Evolutionary conservation across 495 filamentous ascomycete genomes (phyloP).

Genomic region (Rhypophila decipiens): DNA sequence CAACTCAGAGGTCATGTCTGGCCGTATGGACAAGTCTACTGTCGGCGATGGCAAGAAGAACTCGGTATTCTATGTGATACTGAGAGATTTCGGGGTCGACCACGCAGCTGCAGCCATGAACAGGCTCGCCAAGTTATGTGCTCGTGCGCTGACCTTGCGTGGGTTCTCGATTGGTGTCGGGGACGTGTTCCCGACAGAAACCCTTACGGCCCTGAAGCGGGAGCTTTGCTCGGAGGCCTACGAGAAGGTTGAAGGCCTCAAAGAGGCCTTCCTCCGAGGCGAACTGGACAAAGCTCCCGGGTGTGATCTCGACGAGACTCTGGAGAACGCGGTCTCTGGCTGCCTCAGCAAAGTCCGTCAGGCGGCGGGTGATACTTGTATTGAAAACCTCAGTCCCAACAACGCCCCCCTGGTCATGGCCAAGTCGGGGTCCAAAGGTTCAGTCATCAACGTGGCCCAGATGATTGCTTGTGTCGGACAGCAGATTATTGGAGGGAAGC

Average conservation of each 20-base stretch:
- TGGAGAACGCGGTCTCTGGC: conserved; percentile 86
- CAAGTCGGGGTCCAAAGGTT: conserved; percentile 91
- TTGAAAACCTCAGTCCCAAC: conserved; percentile 78
- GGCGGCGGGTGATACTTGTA: conserved; percentile 85
- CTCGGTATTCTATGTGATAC: conserved; percentile 92
- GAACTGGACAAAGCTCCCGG: conserved; percentile 78
- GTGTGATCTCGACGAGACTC: conserved; percentile 82
- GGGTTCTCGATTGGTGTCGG: conserved; percentile 96
- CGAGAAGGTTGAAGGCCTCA: conserved; percentile 74
- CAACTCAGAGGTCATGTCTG: conserved; percentile 97
- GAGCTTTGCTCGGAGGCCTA: conserved; percentile 74
- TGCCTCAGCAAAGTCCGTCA: conserved; percentile 87
- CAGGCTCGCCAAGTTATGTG: conserved; percentile 80
- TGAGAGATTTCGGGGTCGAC: conserved; percentile 88
- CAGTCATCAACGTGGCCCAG: conserved; percentile 95
- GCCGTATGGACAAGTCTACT: conserved; percentile 94
- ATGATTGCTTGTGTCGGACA: conserved; percentile 98
- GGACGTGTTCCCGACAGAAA: conserved; percentile 76
- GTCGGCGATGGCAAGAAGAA: conserved; percentile 96
- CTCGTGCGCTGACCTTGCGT: conserved; percentile 78
- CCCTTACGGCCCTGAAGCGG: conserved; percentile 63
- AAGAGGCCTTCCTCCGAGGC: conserved; percentile 67
- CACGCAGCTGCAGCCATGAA: conserved; percentile 91
- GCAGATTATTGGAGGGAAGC: conserved; percentile 90
- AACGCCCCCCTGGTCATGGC: conserved; percentile 97